A percentile compares a stretch with the other conserved stretches of the same genome.
Evolutionary conservation across 352 stramenopile species (phyloP).

Genomic region (Phytophthora boehmeriae): DNA sequence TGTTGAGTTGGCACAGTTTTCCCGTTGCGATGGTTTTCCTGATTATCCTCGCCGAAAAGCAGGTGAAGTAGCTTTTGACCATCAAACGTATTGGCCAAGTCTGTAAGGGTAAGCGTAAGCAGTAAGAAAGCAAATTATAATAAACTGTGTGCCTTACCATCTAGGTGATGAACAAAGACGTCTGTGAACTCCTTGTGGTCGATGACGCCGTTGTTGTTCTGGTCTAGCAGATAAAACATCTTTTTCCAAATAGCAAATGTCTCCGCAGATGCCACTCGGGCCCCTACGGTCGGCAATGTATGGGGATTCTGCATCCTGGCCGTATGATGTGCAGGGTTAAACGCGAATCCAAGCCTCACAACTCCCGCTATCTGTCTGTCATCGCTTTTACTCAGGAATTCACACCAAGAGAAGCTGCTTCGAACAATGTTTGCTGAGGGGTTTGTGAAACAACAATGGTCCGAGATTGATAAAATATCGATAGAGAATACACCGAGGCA

Average conservation of each 20-base stretch:
- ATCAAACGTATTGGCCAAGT: conserved; percentile 40
- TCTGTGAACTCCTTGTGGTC: conserved; percentile 62
- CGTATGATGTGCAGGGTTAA: conserved; percentile 1
- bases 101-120: conserved; percentile 23
- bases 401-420: conserved; percentile 22
- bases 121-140: neutral
- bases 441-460: conserved; percentile 10
- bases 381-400: conserved; percentile 30
- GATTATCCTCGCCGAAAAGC: conserved; percentile 24
- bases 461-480: conserved; percentile 15
- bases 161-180: conserved; percentile 41
- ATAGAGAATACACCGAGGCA: conserved; percentile 32
- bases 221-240: conserved; percentile 71
- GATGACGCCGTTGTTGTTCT: conserved; percentile 57
- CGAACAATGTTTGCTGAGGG: neutral
- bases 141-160: conserved; percentile 29
- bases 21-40: neutral
- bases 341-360: conserved; percentile 24
- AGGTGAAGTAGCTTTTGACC: conserved; percentile 48
- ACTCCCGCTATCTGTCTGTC: conserved; percentile 16
- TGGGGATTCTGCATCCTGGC: neutral
- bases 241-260: conserved; percentile 63
- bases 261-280: conserved; percentile 26
- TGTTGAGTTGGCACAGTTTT: conserved; percentile 2
- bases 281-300: neutral